These are phyloP conservation scores for Peniophora sp. DNA, from an alignment of 1,284 basidiomycete species.

Conservation along the genomic window DNA sequence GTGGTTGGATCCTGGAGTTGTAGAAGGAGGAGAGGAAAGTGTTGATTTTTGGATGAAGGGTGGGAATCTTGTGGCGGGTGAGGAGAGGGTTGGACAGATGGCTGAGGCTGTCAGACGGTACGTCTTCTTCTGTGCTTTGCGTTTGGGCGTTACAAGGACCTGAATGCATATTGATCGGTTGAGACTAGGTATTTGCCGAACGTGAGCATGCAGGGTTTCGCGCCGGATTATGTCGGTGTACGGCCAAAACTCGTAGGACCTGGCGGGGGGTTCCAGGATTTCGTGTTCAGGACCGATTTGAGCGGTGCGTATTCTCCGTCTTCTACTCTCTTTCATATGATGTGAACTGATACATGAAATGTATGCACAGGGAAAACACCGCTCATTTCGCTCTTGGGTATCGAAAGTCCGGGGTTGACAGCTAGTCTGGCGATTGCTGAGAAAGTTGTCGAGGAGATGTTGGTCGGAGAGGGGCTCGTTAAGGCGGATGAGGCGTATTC, in stretches of 20 bases:
- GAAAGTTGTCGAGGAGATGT: conserved; percentile 54
- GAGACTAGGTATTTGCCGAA: conserved; percentile 64
- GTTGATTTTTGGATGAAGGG: conserved; percentile 66
- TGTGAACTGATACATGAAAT: conserved; percentile 12
- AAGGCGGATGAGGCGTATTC: background rate
- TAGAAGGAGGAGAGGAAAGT: conserved; percentile 28
- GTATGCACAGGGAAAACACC: conserved; percentile 21
- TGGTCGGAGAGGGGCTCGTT: conserved; percentile 16
- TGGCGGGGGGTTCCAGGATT: conserved; percentile 78
- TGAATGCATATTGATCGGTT: too few relatives aligned
- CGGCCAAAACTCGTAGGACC: conserved; percentile 84
- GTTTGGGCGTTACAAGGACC: too few relatives aligned
- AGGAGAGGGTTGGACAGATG: conserved; percentile 59
- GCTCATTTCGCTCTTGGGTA: conserved; percentile 73
- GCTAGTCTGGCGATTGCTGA: conserved; percentile 71
- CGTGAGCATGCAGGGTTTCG: conserved; percentile 56
- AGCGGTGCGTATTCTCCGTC: background rate
- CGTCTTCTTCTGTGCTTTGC: too few relatives aligned
- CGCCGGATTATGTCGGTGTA: conserved; percentile 88
- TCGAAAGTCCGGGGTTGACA: conserved; percentile 75
- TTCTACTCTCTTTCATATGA: too few relatives aligned
- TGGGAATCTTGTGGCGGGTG: conserved; percentile 58
- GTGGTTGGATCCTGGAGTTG: conserved; percentile 55
- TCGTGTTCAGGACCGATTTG: conserved; percentile 57
- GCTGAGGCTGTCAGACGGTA: conserved; percentile 41